Base-by-base conservation (phyloP, 2,329 filamentous ascomycete genomes). In the Juglanconis oblonga region DNA sequence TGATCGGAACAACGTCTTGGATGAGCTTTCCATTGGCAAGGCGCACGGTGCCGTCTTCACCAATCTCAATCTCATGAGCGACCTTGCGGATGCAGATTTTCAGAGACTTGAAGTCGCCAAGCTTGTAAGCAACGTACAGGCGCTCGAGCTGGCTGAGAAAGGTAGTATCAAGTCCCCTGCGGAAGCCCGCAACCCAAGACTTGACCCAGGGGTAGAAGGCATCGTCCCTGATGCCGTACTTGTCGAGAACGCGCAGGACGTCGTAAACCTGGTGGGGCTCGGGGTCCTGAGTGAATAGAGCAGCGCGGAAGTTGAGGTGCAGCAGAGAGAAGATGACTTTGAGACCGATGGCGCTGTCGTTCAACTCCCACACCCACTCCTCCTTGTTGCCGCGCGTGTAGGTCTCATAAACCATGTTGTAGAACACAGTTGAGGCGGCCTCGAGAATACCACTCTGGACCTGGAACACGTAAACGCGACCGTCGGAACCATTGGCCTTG, bases 101-200 rank as follows among this genome's bases (percentile, higher is more conserved):
- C 14, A 58, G 44, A 4, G 51, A 45, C 29, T 62, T 63, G 55
- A 63, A 62, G 38, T 63, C 62, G 8, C 62, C 62, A 2, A 63
- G 14, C 33, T 52, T 57, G 45, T 62, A 38, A 29, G 59, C 51
- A 7, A 56, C 24, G n/a, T 42, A 42, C 6, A 63, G 42, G n/a
- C 54, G 48, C 38, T 63, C 48, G 3, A 57, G 3, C 4, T 11
- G 36, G 24, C 11, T 51, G 4, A 62, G 59, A 7, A 38, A 52
- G 9, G 51, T 55, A n/a, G 33, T 48, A 8, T n/a, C 9, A 9
- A 62, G 48, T 3, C 51, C 48, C 6, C 48, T 47, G 7, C 45
- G 48, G 52, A 63, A 55, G 14, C 44, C 59, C 5, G 47, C 48
- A 29, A 59, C 38, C 62, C 62, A 64, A 2, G 48, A 52, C 38